These are phyloP conservation scores for Backusella circina DNA, from an alignment of 192 early-diverging fungal genomes.

Conservation along the genomic window DNA sequence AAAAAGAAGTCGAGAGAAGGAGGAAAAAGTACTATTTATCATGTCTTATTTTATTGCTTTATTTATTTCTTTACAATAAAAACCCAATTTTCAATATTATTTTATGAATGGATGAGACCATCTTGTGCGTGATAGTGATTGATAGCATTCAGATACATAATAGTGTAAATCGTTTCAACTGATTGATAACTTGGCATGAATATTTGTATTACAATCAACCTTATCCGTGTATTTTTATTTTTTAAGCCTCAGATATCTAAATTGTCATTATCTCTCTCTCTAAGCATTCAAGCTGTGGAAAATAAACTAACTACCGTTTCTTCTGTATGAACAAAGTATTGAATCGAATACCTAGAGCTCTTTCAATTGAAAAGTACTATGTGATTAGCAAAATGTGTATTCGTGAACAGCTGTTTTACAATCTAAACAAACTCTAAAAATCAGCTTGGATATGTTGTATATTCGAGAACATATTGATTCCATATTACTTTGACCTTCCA, in stretches of 20 bases:
- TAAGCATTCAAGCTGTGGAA: background rate
- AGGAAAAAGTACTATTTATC: background rate
- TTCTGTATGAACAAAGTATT: no score
- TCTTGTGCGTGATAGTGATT: background rate
- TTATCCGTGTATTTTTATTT: background rate
- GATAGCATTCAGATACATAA: no score
- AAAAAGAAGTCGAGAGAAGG: background rate
- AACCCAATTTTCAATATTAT: no score
- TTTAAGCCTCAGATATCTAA: background rate
- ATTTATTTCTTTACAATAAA: background rate
- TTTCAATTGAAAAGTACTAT: no score
- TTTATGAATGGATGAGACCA: background rate
- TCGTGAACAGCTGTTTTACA: no score
- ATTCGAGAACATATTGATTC: no score
- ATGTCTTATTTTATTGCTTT: background rate
- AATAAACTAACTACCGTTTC: background rate
- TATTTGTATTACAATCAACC: background rate
- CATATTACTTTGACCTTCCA: no score
- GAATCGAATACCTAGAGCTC: no score
- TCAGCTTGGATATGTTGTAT: no score
- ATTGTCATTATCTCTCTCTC: no score
- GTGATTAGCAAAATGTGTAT: no score
- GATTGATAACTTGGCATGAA: background rate
- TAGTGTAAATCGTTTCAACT: background rate
- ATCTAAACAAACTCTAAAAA: no score